Conservation (phyloP, 768 basidiomycete species). For the Asterophora parasitica region DNA sequence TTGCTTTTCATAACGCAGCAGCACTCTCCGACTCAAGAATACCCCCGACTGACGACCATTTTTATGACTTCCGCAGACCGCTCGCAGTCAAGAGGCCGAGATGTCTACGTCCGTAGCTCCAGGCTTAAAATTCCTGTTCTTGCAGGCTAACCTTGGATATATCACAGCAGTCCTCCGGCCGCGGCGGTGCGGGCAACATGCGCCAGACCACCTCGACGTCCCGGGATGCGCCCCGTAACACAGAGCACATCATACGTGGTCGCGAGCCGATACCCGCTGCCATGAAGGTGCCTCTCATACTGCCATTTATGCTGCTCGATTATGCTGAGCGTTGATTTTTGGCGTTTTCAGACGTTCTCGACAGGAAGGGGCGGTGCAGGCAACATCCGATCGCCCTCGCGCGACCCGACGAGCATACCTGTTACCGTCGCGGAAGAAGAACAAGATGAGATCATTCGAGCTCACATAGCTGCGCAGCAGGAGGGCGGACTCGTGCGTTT, state of each 20-base stretch:
- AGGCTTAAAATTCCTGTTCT: slow-evolving; percentile 4
- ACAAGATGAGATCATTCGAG: slow-evolving; percentile 31
- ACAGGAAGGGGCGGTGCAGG: slow-evolving; percentile 83
- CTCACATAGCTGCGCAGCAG: slow-evolving; percentile 27
- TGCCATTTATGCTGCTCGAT: slow-evolving; percentile 1
- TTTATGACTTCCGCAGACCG: slow-evolving; percentile 32
- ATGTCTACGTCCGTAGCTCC: slow-evolving; percentile 43
- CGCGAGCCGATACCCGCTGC: slow-evolving; percentile 44
- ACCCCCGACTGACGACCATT: background rate
- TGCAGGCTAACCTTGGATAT: no score
- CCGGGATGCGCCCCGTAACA: slow-evolving; percentile 36
- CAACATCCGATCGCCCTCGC: slow-evolving; percentile 81
- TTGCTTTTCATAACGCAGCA: background rate
- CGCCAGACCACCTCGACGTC: slow-evolving; percentile 40
- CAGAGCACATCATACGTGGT: slow-evolving; percentile 53
- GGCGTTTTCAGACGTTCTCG: slow-evolving; percentile 36
- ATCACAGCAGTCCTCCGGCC: slow-evolving; percentile 50
- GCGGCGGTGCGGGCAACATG: slow-evolving; percentile 73
- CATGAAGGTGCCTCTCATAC: slow-evolving; percentile 30
- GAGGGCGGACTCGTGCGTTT: slow-evolving; percentile 23
- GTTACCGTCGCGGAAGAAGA: slow-evolving; percentile 29
- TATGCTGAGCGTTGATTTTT: background rate
- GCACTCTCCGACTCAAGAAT: background rate
- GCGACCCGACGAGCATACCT: slow-evolving; percentile 30
- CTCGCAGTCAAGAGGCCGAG: slow-evolving; percentile 56